These are phyloP conservation scores for Aspergillus melleus DNA, from an alignment of 2,329 filamentous ascomycete genomes.

Conservation along the genomic window DNA sequence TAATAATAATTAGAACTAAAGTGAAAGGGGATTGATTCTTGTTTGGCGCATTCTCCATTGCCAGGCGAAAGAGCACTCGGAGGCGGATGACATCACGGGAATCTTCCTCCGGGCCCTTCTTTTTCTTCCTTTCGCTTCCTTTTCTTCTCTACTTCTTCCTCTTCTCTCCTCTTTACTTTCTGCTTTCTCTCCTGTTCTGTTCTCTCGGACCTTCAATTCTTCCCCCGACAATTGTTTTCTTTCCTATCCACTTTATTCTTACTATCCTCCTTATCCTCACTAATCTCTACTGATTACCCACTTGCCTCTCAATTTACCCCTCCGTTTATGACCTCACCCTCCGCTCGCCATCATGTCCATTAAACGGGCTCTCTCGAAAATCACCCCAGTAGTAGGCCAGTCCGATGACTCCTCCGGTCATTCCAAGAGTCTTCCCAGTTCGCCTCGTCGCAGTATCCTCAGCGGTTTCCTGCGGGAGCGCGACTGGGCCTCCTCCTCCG, in stretches of 20 bases:
- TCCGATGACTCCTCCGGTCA: conserved; percentile 5
- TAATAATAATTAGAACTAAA: background rate
- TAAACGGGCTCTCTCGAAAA: conserved; percentile 44
- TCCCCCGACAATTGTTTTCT: background rate
- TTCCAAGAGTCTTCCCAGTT: conserved; percentile 21
- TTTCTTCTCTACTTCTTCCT: background rate
- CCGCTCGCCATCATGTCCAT: conserved; percentile 46
- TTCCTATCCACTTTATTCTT: background rate
- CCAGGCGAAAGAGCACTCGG: no score
- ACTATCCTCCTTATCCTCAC: background rate
- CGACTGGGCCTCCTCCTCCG: conserved; percentile 44
- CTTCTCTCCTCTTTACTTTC: background rate
- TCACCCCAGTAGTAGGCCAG: conserved; percentile 22
- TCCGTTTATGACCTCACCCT: background rate
- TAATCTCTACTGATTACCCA: background rate
- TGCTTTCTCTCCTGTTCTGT: background rate
- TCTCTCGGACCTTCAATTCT: conserved; percentile 1
- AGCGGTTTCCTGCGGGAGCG: conserved; percentile 42
- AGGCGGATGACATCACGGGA: conserved; percentile 1
- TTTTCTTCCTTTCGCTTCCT: background rate
- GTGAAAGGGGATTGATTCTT: background rate
- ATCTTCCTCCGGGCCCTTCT: background rate
- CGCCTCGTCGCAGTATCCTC: conserved; percentile 43
- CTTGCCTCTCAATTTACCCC: background rate
- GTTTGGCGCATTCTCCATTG: background rate